These are phyloP conservation scores for Comarum palustre DNA, from an alignment of 306 rosid species.

Conservation along the genomic window DNA sequence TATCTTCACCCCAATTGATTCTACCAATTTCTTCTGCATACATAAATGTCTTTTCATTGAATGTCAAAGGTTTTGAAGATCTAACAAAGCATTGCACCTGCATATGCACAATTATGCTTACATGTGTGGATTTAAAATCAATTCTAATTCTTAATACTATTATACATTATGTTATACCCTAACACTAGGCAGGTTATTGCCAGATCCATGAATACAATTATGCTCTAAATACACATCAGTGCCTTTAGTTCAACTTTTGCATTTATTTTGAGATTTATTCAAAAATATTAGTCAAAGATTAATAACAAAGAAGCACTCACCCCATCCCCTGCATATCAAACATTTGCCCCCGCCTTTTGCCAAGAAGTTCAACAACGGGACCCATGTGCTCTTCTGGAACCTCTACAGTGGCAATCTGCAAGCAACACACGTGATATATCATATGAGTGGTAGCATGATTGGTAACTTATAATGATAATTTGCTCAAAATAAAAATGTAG, in stretches of 20 bases:
- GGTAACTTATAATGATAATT: background rate
- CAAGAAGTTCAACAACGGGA: slow-evolving; percentile 90
- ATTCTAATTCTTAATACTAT: background rate
- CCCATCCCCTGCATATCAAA: slow-evolving; percentile 96
- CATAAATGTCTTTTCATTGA: background rate
- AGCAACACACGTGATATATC: slow-evolving; percentile 24
- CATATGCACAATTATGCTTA: background rate
- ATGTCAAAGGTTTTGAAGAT: background rate
- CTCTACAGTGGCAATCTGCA: slow-evolving; percentile 93
- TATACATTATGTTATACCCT: background rate
- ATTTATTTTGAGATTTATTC: background rate
- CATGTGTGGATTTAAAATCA: background rate
- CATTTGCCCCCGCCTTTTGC: slow-evolving; percentile 94
- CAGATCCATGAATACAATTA: background rate
- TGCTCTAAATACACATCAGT: background rate
- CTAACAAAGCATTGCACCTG: background rate
- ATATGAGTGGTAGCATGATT: slow-evolving; percentile 2
- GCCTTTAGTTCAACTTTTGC: background rate
- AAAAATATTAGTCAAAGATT: slow-evolving; percentile 14
- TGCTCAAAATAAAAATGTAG: background rate
- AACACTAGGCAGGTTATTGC: background rate
- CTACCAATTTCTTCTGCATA: background rate
- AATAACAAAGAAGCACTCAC: slow-evolving; percentile 49
- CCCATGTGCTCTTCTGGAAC: slow-evolving; percentile 98
- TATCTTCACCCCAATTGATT: background rate